Percentiles rank a stretch among this genome's conserved stretches.
Evolutionary conservation across 441 rosid species (phyloP).

Genomic region (Adansonia grandidieri): DNA sequence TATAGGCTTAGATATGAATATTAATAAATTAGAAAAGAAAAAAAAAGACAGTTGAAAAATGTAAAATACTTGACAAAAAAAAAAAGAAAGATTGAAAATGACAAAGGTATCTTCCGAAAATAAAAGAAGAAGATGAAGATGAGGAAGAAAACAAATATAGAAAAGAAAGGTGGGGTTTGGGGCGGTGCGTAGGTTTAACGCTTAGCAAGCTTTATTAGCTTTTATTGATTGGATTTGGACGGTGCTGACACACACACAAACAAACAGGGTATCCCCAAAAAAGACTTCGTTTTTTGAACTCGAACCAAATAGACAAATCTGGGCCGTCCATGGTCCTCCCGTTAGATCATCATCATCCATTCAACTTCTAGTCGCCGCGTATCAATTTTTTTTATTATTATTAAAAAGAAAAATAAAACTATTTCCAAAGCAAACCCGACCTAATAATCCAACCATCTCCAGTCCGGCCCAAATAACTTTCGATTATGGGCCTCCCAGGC

Average conservation of each 20-base stretch:
- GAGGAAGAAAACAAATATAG: not conserved
- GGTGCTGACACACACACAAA: conserved; percentile 29
- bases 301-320: not conserved
- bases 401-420: conserved; percentile 34
- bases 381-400: not conserved
- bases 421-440: not conserved
- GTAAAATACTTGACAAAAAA: not conserved
- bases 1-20: no score
- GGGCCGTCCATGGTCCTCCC: conserved; percentile 6
- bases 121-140: no score
- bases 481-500: not conserved
- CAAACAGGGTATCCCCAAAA: not conserved
- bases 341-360: conserved; percentile 11
- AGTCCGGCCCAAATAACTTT: not conserved
- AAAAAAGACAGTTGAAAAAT: not conserved
- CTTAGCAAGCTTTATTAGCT: conserved; percentile 19
- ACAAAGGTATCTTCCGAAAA: not conserved
- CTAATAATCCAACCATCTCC: not conserved
- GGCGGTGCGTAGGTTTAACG: conserved; percentile 47
- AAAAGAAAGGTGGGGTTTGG: not conserved
- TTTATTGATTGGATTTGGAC: conserved; percentile 40
- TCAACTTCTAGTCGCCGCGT: conserved; percentile 23
- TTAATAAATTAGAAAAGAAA: no score
- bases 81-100: not conserved
- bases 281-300: not conserved